These are phyloP conservation scores for Tuber microsphaerosporum DNA, from an alignment of 495 filamentous ascomycete species.

Conservation along the genomic window DNA sequence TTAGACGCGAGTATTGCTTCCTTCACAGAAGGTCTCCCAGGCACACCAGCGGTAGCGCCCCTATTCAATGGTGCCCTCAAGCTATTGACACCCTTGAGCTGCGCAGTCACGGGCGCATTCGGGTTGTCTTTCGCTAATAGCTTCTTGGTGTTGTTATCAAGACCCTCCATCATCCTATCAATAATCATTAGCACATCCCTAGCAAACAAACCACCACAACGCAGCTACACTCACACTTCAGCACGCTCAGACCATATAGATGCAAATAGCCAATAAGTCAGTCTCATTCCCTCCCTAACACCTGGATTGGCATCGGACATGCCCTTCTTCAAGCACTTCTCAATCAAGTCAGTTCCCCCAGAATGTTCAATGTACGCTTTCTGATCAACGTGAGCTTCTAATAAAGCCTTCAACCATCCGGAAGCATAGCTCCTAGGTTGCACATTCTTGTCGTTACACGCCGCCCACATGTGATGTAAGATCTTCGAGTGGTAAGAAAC, in stretches of 20 bases:
- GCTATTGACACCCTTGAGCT: conserved; percentile 49
- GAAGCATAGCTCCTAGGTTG: conserved; percentile 69
- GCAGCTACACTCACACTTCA: conserved; percentile 53
- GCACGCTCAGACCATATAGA: conserved; percentile 68
- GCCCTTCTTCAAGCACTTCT: conserved; percentile 81
- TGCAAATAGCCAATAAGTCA: conserved; percentile 76
- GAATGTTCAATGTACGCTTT: conserved; percentile 75
- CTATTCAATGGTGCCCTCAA: conserved; percentile 45
- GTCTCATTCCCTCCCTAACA: conserved; percentile 74
- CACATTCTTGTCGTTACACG: conserved; percentile 85
- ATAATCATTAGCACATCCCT: conserved; percentile 38
- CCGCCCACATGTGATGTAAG: conserved; percentile 71
- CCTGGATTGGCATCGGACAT: conserved; percentile 78
- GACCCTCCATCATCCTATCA: conserved; percentile 59
- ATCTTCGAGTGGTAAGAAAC: conserved; percentile 71
- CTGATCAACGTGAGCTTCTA: conserved; percentile 70
- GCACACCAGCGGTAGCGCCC: conserved; percentile 51
- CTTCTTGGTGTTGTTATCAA: conserved; percentile 67
- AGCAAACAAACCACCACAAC: background rate
- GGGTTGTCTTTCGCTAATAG: conserved; percentile 76
- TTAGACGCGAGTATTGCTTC: conserved; percentile 82
- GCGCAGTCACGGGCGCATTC: conserved; percentile 53
- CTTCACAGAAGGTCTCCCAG: conserved; percentile 54
- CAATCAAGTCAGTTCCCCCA: conserved; percentile 70
- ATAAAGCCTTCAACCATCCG: conserved; percentile 74